Percentiles rank a stretch among this genome's conserved stretches.
phyloP scores from a whole-genome alignment of 2,329 filamentous ascomycete species.

The Epicoccum sorghinum region DNA sequence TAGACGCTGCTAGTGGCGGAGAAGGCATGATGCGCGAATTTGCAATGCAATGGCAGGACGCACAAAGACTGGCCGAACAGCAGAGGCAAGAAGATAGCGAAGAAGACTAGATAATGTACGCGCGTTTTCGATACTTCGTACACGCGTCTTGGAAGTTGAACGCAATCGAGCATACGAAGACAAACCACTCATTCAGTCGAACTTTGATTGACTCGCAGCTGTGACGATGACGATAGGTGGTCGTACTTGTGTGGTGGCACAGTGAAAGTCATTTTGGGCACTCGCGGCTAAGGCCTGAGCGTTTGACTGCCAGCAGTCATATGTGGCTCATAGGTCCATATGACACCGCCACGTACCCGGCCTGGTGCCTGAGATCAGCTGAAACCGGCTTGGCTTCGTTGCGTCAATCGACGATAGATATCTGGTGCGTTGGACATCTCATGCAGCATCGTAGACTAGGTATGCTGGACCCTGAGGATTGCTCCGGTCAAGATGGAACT shows the following conservation, averaged over 20 bases:
- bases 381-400: not conserved
- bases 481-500: conserved; percentile 16
- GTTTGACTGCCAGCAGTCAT: too few species aligned
- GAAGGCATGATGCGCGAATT: conserved; percentile 78
- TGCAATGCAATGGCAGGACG: conserved; percentile 56
- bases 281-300: too few species aligned
- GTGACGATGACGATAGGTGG: too few species aligned
- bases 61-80: conserved; percentile 50
- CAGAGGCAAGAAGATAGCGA: conserved; percentile 48
- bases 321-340: too few species aligned
- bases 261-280: too few species aligned
- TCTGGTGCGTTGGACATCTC: not conserved
- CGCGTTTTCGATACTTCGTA: not conserved
- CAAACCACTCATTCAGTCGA: not conserved
- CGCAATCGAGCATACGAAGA: not conserved
- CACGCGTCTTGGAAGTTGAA: not conserved
- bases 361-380: not conserved
- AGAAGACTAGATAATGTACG: conserved; percentile 31
- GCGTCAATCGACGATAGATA: not conserved
- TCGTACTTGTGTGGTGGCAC: too few species aligned
- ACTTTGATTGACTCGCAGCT: too few species aligned
- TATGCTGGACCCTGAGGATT: conserved; percentile 9
- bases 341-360: not conserved
- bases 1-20: conserved; percentile 65
- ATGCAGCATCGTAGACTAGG: not conserved